Conservation (phyloP, 768 basidiomycete species). For the Phylloporus arenicola region DNA sequence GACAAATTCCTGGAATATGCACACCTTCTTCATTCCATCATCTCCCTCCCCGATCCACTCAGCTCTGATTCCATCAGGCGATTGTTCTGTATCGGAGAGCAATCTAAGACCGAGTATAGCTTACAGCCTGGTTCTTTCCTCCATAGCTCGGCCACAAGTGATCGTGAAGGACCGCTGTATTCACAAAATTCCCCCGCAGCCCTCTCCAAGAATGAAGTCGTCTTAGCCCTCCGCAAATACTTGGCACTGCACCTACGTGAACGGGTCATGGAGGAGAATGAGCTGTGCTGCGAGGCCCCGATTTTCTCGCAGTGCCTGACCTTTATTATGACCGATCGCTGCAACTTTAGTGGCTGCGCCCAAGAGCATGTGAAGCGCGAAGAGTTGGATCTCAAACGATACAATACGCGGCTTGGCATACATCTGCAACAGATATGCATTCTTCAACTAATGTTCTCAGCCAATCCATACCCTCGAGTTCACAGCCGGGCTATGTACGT, state of each 20-base stretch:
- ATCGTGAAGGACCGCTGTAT: background rate
- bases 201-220: conserved; percentile 18
- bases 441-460: conserved; percentile 30
- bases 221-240: conserved; percentile 16
- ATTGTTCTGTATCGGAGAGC: conserved; percentile 20
- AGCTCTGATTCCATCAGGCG: conserved; percentile 18
- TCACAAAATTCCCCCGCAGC: conserved; percentile 7
- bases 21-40: conserved; percentile 5
- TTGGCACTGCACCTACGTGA: conserved; percentile 26
- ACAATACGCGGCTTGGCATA: conserved; percentile 38
- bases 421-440: conserved; percentile 49
- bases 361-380: conserved; percentile 32
- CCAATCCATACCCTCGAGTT: background rate
- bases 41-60: conserved; percentile 5
- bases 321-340: conserved; percentile 28
- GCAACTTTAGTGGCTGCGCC: conserved; percentile 32
- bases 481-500: conserved; percentile 3
- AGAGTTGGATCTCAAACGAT: conserved; percentile 29
- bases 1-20: conserved; percentile 4
- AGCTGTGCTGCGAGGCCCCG: conserved; percentile 23
- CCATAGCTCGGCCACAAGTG: background rate
- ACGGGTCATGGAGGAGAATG: conserved; percentile 31
- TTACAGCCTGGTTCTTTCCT: conserved; percentile 8
- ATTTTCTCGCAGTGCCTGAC: conserved; percentile 39
- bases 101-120: conserved; percentile 9